Percentiles rank a stretch among this genome's conserved stretches.
phyloP scores from a whole-genome alignment of 805 yeast genomes.

The Clavispora asparagi region DNA sequence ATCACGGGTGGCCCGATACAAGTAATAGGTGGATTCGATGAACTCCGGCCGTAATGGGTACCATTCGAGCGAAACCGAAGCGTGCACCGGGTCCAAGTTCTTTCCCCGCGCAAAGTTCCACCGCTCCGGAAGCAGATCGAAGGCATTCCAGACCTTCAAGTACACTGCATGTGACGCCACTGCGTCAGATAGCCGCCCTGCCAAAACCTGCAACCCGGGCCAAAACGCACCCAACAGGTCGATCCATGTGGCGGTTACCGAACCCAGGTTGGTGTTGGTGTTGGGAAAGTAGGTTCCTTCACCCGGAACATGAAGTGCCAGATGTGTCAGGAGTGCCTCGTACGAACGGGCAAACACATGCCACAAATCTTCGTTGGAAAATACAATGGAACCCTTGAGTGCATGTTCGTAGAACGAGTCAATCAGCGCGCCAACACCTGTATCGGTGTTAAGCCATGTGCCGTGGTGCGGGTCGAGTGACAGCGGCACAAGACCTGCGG shows the following conservation, averaged over 20 bases:
- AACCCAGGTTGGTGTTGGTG: conserved; percentile 51
- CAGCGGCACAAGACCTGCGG: conserved; percentile 69
- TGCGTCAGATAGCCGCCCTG: conserved; percentile 71
- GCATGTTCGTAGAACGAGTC: conserved; percentile 92
- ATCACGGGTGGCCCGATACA: conserved; percentile 80
- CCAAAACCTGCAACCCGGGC: conserved; percentile 77
- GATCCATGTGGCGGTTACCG: conserved; percentile 58
- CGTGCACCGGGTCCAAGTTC: not conserved
- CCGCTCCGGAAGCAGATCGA: conserved; percentile 82
- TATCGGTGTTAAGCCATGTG: conserved; percentile 50
- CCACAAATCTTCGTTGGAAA: conserved; percentile 65
- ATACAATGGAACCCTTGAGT: conserved; percentile 67
- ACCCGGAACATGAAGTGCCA: conserved; percentile 21
- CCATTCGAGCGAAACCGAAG: conserved; percentile 68
- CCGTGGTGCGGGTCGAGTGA: conserved; percentile 58
- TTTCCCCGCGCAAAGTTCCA: conserved; percentile 44
- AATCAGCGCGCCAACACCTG: conserved; percentile 87
- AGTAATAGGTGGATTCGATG: conserved; percentile 78
- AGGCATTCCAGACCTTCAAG: conserved; percentile 74
- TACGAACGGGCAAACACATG: conserved; percentile 44
- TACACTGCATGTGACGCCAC: conserved; percentile 54
- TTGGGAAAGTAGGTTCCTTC: conserved; percentile 46
- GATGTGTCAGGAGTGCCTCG: conserved; percentile 44
- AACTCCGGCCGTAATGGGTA: conserved; percentile 92
- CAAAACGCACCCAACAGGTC: conserved; percentile 86